phyloP scores from a whole-genome alignment of 2,329 filamentous ascomycete genomes.

The Lecanicillium sp. region DNA sequence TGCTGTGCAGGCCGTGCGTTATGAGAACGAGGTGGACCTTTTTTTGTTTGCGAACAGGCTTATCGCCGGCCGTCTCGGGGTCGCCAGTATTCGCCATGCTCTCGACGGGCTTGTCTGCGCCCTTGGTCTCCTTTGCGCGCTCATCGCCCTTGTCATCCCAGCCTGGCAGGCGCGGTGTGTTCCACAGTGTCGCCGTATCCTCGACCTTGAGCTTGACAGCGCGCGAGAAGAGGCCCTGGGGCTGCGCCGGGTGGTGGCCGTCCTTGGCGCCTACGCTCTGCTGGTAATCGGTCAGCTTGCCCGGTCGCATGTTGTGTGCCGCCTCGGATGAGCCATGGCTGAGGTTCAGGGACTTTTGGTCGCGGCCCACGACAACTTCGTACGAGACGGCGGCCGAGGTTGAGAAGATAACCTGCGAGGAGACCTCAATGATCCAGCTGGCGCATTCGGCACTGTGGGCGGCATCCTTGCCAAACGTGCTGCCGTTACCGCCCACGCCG shows the following conservation, averaged over 20 bases:
- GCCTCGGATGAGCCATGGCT: slow-evolving; percentile 43
- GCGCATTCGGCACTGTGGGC: slow-evolving; percentile 51
- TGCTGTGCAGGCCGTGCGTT: slow-evolving; percentile 93
- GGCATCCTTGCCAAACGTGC: slow-evolving; percentile 37
- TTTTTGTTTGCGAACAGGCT: slow-evolving; percentile 51
- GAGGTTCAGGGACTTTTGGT: slow-evolving; percentile 73
- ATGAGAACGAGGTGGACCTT: slow-evolving; percentile 86
- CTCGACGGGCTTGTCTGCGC: slow-evolving; percentile 28
- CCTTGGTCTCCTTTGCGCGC: slow-evolving; percentile 19
- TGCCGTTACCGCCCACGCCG: slow-evolving; percentile 37
- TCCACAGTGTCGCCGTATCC: slow-evolving; percentile 87
- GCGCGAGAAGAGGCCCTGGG: slow-evolving; percentile 75
- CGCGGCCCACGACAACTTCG: slow-evolving; percentile 78
- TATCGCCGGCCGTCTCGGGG: slow-evolving; percentile 22
- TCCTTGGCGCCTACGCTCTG: slow-evolving; percentile 52
- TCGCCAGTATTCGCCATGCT: slow-evolving; percentile 29
- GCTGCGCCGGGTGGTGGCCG: slow-evolving; percentile 55
- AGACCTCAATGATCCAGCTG: slow-evolving; percentile 85
- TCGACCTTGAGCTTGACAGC: slow-evolving; percentile 75
- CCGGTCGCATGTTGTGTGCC: slow-evolving; percentile 54
- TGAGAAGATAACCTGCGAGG: slow-evolving; percentile 92
- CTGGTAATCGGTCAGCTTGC: slow-evolving; percentile 71
- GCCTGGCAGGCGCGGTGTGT: slow-evolving; percentile 75
- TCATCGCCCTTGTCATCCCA: slow-evolving; percentile 43
- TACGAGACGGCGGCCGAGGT: slow-evolving; percentile 80